Base-by-base conservation (phyloP, 2,329 filamentous ascomycete species). In the Colletotrichum godetiae region DNA sequence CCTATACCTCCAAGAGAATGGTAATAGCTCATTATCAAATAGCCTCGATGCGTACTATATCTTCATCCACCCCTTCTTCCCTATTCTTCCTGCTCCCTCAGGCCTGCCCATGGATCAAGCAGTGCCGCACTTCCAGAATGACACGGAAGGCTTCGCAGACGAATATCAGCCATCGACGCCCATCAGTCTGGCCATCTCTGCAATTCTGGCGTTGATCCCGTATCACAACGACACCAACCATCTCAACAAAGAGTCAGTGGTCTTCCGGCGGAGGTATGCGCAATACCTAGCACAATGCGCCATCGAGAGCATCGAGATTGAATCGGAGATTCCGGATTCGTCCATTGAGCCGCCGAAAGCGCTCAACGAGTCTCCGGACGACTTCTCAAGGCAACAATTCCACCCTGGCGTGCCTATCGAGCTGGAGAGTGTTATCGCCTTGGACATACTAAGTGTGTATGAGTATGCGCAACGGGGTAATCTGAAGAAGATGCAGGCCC, bases 401-500 rank as follows among this genome's bases (percentile, higher is more conserved):
- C 86, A 88, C 75, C 78, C 84, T 0, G 77, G 78, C 3, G 80
- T 86, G 5, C 86, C 86, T 3, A 69, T 85, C 1, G 85, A 88
- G 72, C 78, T 87, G 5, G 87, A 89, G 76, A 82, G 81, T 76
- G 83, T 88, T 49, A 80, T 88, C 35, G 86, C 87, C 3, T 79
- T 88, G 42, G 80, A 86, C 61, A 75, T 89, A 13, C 78, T 89
- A 2, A 87, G 86, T 75, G 82, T 87, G 5, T 89, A 88, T 76
- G 87, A 89, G 77, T 89, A 89, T 78, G 84, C 85, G 0, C 87
- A 89, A 72, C 81, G 87, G 6, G 87, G 87, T 1, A 89, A 89
- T 75, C 78, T 88, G 74, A 85, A 86, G 73, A 88, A 88, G 77
- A 88, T 88, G 86, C 81, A 84, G 67, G 84, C 82, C 68, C 81